phyloP scores from a whole-genome alignment of 2,329 filamentous ascomycete genomes.

The Epichloe scottii region DNA sequence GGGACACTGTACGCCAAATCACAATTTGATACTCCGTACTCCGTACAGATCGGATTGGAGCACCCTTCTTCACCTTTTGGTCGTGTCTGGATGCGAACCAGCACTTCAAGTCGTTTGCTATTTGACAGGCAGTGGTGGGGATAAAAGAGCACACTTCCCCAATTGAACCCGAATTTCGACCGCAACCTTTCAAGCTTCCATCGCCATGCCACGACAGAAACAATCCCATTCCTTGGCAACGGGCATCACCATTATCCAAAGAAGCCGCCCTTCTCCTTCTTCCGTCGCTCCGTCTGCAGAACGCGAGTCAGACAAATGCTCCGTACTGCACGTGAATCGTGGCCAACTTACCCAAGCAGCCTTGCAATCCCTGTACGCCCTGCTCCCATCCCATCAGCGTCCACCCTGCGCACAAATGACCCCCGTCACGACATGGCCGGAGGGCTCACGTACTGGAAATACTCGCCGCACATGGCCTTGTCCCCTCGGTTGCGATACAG shows the following conservation, averaged over 20 bases:
- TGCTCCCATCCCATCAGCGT: slow-evolving; percentile 24
- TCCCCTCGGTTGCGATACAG: slow-evolving; percentile 81
- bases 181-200: too few species aligned
- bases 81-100: too few species aligned
- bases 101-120: neutral
- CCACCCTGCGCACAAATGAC: neutral
- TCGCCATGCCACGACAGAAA: neutral
- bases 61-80: too few species aligned
- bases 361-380: slow-evolving; percentile 89
- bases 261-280: slow-evolving; percentile 10
- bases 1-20: neutral
- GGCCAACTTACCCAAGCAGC: slow-evolving; percentile 65
- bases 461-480: slow-evolving; percentile 80
- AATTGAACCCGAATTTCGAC: too few species aligned
- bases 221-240: neutral
- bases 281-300: slow-evolving; percentile 11
- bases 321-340: too few species aligned
- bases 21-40: too few species aligned
- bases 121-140: neutral
- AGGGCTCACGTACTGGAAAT: slow-evolving; percentile 65
- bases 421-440: neutral
- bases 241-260: neutral
- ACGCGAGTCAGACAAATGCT: neutral
- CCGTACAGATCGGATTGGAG: too few species aligned
- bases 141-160: neutral